Evolutionary conservation across 768 basidiomycete species (phyloP), one percentile per base, ranked within the genome.

Genomic region (Suillus occidentalis): DNA sequence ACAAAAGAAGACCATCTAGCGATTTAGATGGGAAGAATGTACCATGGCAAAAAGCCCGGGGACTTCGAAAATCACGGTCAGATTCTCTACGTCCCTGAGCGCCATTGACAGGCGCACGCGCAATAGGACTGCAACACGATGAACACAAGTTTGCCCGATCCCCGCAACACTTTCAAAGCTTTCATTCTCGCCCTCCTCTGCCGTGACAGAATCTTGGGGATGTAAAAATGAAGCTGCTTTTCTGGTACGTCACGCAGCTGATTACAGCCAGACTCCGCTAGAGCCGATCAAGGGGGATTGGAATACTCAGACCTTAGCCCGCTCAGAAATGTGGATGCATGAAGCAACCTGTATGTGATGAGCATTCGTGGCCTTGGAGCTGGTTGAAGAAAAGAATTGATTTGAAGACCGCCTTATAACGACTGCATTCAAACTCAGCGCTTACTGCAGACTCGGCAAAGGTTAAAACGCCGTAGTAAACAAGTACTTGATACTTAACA

Each of bases 241-340:
- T 87, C 87, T 87, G 87, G 85, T 89, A 83, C 81, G 84, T 77
- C 81, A 83, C 82, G 85, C 76, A 79, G 79, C 79, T 70, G 71
- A 71, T 87, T 83, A 82, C 72, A 76, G 78, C 81, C 76, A 76
- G 84, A 75, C 82, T 81, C 87, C 69, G 83, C 85, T 84, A 83
- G 84, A 78, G 83, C 76, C 85, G 70, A 82, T 84, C 83, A 66
- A 81, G 82, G 82, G 83, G 84, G 85, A 85, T 77, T 84, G 71
- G 75, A 85, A 86, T 84, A 77, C 87, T 88, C 88, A 87, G 87
- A 89, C 87, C 87, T 89, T 89, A 82, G 83, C 87, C 88, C 87
- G 86, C 87, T 89, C 85, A 85, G 80, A 74, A 86, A 71, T 64
- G 67, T 71, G 69, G 70, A 75, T 66, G 63, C 60, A 40, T 39